phyloP scores from a whole-genome alignment of 2,329 filamentous ascomycete genomes.

The Alternaria sp. region DNA sequence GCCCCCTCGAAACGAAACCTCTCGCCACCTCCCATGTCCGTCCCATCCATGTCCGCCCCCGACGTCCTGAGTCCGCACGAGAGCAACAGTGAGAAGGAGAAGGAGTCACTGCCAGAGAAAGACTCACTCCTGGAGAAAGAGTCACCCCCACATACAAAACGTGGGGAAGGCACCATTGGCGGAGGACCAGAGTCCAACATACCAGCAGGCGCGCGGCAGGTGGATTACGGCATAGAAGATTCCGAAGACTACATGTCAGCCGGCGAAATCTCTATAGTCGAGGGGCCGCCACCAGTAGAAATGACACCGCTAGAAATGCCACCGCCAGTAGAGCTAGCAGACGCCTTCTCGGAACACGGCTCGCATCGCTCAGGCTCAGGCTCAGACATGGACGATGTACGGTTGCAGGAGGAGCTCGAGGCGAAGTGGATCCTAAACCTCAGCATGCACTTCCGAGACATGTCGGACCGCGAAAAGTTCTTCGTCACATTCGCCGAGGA shows the following conservation, averaged over 20 bases:
- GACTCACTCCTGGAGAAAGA: not conserved
- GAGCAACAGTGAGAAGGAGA: constrained; percentile 36
- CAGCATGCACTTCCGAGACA: constrained; percentile 97
- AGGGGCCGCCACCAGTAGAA: constrained; percentile 5
- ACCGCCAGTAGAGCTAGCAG: constrained; percentile 41
- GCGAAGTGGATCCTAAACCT: constrained; percentile 93
- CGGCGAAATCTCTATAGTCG: constrained; percentile 9
- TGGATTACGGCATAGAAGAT: constrained; percentile 43
- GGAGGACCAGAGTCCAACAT: constrained; percentile 44
- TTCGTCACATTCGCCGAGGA: constrained; percentile 92
- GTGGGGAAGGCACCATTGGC: constrained; percentile 40
- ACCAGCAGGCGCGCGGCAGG: constrained; percentile 46
- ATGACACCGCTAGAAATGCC: constrained; percentile 9
- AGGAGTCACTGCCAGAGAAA: constrained; percentile 11
- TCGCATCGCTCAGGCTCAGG: constrained; percentile 46
- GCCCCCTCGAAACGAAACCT: constrained; percentile 62
- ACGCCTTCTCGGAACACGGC: constrained; percentile 43
- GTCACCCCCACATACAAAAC: not conserved
- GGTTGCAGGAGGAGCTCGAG: constrained; percentile 83
- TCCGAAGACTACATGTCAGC: constrained; percentile 36
- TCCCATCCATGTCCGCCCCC: constrained; percentile 53
- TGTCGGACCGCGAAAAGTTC: constrained; percentile 93
- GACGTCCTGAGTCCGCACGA: constrained; percentile 48
- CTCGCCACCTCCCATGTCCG: constrained; percentile 51
- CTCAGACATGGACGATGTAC: constrained; percentile 61